phyloP scores from a whole-genome alignment of 2,329 filamentous ascomycete genomes.

The Hypoxylon rubiginosum region DNA sequence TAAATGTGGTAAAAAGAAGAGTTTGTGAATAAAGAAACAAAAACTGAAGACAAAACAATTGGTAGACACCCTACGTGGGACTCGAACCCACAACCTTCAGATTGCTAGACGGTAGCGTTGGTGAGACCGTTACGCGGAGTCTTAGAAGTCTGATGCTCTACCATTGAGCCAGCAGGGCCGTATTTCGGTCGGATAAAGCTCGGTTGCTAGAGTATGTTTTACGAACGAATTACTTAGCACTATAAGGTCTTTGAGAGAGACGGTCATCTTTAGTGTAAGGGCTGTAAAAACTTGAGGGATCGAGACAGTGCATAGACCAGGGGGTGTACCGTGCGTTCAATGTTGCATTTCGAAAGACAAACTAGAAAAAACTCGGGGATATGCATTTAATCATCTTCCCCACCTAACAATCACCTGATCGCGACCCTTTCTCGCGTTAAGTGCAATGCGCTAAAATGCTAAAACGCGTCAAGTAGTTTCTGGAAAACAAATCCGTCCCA shows the following conservation, averaged over 20 bases:
- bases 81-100: constrained; percentile 2
- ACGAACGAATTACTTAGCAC: not conserved
- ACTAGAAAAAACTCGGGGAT: not conserved
- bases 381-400: constrained; percentile 14
- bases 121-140: not conserved
- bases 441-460: constrained; percentile 32
- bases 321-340: not conserved
- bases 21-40: not conserved
- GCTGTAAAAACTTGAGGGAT: not conserved
- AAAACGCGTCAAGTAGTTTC: constrained; percentile 39
- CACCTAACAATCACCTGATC: constrained; percentile 36
- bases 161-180: constrained; percentile 2
- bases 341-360: not conserved
- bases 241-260: not conserved
- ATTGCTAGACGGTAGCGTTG: not conserved
- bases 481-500: constrained; percentile 41
- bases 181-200: constrained; percentile 3
- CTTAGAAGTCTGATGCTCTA: constrained; percentile 3
- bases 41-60: not conserved
- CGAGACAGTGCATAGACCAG: not conserved
- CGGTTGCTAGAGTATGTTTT: not conserved
- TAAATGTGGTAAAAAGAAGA: not conserved
- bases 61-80: not conserved
- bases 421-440: constrained; percentile 44
- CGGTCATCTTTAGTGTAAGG: not conserved